These are phyloP conservation scores for Lavandula angustifolia DNA, from an alignment of 257 asterid genomes.

Conservation along the genomic window DNA sequence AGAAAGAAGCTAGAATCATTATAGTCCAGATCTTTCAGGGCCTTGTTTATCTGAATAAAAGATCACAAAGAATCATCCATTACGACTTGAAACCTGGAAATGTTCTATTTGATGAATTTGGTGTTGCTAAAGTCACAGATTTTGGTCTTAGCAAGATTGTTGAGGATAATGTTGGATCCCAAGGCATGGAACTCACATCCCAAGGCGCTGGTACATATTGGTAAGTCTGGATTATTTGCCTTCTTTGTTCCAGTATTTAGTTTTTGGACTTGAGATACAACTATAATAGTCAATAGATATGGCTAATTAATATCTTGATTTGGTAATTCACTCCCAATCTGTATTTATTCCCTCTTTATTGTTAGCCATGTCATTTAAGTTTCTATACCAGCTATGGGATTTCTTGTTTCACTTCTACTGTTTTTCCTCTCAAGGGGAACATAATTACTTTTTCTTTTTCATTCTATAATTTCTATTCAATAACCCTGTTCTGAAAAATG, in stretches of 20 bases:
- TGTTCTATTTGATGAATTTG: constrained; percentile 87
- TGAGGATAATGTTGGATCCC: constrained; percentile 97
- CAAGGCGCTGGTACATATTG: constrained; percentile 99
- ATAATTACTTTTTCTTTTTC: not conserved
- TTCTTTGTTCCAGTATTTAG: not conserved
- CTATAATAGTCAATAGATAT: not conserved
- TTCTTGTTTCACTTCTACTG: not conserved
- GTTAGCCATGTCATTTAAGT: not conserved
- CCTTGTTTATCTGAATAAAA: constrained; percentile 88
- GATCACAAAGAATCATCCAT: constrained; percentile 90
- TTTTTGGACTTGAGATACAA: not conserved
- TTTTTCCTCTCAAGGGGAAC: not conserved
- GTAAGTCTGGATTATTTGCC: constrained; percentile 47
- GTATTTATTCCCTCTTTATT: not conserved
- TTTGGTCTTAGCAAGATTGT: constrained; percentile 99
- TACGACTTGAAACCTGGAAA: constrained; percentile 99
- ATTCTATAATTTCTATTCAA: constrained; percentile 4
- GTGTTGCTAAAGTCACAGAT: constrained; percentile 92
- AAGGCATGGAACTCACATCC: constrained; percentile 99
- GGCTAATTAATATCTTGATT: not conserved
- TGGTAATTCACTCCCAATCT: not conserved
- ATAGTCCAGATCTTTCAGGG: constrained; percentile 94
- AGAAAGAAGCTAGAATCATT: constrained; percentile 87
- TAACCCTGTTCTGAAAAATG: not conserved
- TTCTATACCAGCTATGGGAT: not conserved